These are phyloP conservation scores for Metschnikowia hibisci DNA, from an alignment of 805 yeast genomes.

Conservation along the genomic window DNA sequence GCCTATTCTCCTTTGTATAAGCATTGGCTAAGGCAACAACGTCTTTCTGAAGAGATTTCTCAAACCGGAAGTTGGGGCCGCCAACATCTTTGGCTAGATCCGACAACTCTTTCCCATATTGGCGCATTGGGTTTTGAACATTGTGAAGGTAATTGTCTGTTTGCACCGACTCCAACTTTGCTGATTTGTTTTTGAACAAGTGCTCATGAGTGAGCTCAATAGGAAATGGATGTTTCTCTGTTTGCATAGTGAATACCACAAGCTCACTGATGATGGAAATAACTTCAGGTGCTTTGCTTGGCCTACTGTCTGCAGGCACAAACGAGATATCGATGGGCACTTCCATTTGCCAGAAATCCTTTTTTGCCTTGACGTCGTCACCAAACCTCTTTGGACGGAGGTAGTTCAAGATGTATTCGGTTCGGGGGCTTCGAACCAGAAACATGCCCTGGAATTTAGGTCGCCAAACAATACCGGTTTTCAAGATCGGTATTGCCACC, in stretches of 20 bases:
- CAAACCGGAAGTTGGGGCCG: conserved; percentile 24
- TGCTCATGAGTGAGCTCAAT: conserved; percentile 33
- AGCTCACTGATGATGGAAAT: conserved; percentile 29
- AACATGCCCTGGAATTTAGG: conserved; percentile 31
- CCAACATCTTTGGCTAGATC: conserved; percentile 24
- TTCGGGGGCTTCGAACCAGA: conserved; percentile 31
- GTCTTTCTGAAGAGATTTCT: conserved; percentile 26
- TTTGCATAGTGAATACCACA: conserved; percentile 28
- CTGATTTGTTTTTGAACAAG: conserved; percentile 27
- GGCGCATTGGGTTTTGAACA: conserved; percentile 32
- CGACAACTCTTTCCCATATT: conserved; percentile 27
- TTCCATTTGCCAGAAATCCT: conserved; percentile 17
- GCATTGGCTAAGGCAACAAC: conserved; percentile 31
- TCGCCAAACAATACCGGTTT: conserved; percentile 27
- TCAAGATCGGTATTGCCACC: conserved; percentile 28
- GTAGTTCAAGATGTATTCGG: conserved; percentile 26
- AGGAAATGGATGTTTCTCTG: conserved; percentile 33
- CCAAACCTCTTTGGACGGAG: conserved; percentile 20
- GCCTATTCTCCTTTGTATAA: conserved; percentile 24
- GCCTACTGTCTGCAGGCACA: conserved; percentile 3
- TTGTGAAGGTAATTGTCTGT: conserved; percentile 30
- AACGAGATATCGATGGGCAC: conserved; percentile 29
- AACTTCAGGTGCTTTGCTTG: conserved; percentile 22
- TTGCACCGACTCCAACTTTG: conserved; percentile 6
- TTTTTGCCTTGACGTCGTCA: conserved; percentile 5